A percentile compares a stretch with the other conserved stretches of the same genome.
Conservation (phyloP, 805 yeast genomes). For the Hanseniaspora mollemarum region DNA sequence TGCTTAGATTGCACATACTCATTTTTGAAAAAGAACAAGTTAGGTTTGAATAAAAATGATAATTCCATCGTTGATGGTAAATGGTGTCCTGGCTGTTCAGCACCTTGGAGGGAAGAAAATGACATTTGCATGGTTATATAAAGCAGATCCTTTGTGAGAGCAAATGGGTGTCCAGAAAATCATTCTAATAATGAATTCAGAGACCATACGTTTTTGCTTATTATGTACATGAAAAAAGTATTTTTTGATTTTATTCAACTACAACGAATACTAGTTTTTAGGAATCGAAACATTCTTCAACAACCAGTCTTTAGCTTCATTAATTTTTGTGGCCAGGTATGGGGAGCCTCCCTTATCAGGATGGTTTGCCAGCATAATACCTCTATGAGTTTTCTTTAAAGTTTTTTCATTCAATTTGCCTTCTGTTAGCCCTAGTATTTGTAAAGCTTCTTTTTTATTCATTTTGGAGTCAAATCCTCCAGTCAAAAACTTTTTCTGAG, state of each 20-base stretch:
- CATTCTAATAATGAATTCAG: background rate
- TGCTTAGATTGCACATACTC: slow-evolving; percentile 10
- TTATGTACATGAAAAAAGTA: background rate
- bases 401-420: slow-evolving; percentile 48
- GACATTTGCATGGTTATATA: slow-evolving; percentile 10
- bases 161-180: too few species aligned
- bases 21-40: background rate
- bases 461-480: slow-evolving; percentile 92
- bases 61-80: slow-evolving; percentile 2
- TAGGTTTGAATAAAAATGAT: slow-evolving; percentile 5
- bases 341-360: slow-evolving; percentile 94
- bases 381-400: slow-evolving; percentile 70
- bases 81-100: slow-evolving; percentile 13
- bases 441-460: slow-evolving; percentile 80
- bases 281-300: slow-evolving; percentile 24
- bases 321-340: slow-evolving; percentile 77
- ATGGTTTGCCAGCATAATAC: slow-evolving; percentile 77
- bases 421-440: slow-evolving; percentile 66
- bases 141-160: too few species aligned
- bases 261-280: background rate
- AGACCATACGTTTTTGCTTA: background rate
- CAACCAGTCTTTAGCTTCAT: slow-evolving; percentile 66
- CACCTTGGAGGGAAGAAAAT: background rate
- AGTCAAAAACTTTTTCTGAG: slow-evolving; percentile 44
- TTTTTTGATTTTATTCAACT: background rate